Evolutionary conservation across 140 eudicot genomes (phyloP), one percentile per base, ranked within the genome.

Genomic region (Senecio squalidus): DNA sequence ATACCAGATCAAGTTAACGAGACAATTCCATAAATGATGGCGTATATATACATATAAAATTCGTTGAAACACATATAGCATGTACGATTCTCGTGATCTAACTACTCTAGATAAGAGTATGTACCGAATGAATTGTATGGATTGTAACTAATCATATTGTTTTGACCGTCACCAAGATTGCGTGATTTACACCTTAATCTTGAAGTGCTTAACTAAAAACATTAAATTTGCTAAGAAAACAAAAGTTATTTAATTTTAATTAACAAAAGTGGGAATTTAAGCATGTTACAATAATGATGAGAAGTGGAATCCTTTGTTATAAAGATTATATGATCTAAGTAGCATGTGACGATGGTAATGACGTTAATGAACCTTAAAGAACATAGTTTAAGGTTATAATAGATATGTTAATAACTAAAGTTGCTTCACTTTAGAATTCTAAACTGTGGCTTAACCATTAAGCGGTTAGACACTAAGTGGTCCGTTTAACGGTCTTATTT

Each of bases 231-330:
- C 2, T 25, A 5, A 69, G 22, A 60, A 29, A n/a, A 18, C 9
- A 0, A 58, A 69, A 50, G 55, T 50, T 52, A 2, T 49, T 10
- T 38, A 69, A 17, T 5, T 15, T 60, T 20, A 29, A 30, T 5
- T 25, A 53, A 28, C 40, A 40, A 50, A 69, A 70, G 75, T 60
- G 49, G 39, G 64, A 70, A 51, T 38, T 51, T 21, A 3, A 51
- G 56, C 75, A 60, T 60, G 69, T 70, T 70, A 70, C 64, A 54
- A 40, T 52, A 60, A 70, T 70, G 55, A 60, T 61, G 64, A 61
- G 18, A 59, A 70, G 69, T 61, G 69, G 69, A 70, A 70, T 70
- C 56, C 27, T 61, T 9, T 15, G 36, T 26, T 60, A 4, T 59
- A 57, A 58, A 59, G 48, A 25, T 10, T 25, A 34, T 17, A 15